Base-by-base conservation (phyloP, 1,139 yeast species). In the Geotrichum cucujoidarum region DNA sequence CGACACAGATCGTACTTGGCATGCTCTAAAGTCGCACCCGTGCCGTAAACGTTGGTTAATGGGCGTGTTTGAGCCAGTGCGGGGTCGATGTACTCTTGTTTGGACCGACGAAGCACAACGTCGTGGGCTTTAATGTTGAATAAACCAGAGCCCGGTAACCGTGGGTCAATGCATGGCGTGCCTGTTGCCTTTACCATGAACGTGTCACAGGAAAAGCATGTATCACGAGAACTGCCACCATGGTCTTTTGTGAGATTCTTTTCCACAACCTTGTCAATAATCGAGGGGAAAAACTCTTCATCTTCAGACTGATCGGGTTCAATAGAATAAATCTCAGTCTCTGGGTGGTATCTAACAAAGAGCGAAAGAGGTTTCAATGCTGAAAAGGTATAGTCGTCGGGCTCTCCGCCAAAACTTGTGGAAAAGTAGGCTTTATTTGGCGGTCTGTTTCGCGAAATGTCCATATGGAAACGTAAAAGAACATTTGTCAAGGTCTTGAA, bases 41-140 rank as follows among this genome's bases (percentile, higher is more conserved):
- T 65, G 0, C 97, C 97, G 34, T 67, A 66, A 10, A 76, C 66
- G 56, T 76, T 75, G 60, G 75, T 68, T 20, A 89, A 76, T 56
- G 81, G 83, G 61, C 92, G 92, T 31, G 78, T 75, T 0, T 83
- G 76, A 22, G 75, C 76, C 44, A 77, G 77, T 29, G 71, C 69
- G 31, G 69, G 69, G 53, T 78, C 81, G 0, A 82, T 81, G 59
- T 80, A 78, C n/a, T 75, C 72, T 40, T 83, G 67, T 65, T 89
- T 95, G 64, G 84, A 80, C 43, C 98, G 72, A 0, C 90, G 80
- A 0, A 95, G 87, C 51, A 88, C 80, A 0, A 84, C 95, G 0
- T 97, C 97, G 53, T 98, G 71, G 0, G 97, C 86, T 60, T 92
- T 92, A 50, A 92, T 71, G 66, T 92, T 98, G 71, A 92, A 92